Base-by-base conservation (phyloP, 495 filamentous ascomycete species). In the Hypoxylon lenormandii region DNA sequence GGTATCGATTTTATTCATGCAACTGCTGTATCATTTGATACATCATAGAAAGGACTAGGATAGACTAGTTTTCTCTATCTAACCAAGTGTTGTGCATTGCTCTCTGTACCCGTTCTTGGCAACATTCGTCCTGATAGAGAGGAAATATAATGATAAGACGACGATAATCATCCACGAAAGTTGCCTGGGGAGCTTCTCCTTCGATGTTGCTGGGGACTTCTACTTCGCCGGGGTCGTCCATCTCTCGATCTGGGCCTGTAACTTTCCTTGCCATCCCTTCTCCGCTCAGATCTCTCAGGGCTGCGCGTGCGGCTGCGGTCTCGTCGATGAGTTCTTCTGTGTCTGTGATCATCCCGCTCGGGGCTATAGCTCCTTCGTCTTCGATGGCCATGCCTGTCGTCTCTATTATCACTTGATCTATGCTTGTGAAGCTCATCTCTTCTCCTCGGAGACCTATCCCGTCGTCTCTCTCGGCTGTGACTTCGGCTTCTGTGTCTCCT, bases 401-500 rank as follows among this genome's bases (percentile, higher is more conserved):
- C 64, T 60, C 59, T 51, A 16, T 74, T 62, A 13, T 70, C 72
- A 18, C 55, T 69, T 8, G 45, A 33, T 42, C 53, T 55, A 47
- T 66, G 43, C 22, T 50, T 67, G 28, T 55, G 38, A 22, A 60
- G 33, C 7, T 59, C 72, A 26, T 68, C 46, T 45, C 63, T 59
- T 63, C 60, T 63, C 60, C 51, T 73, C 12, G 58, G 37, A 26
- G 58, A 58, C 30, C 59, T 52, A 48, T 73, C 69, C 30, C 55
- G 38, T 28, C 60, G 72, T 51, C 75, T 56, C 38, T 68, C 74
- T 50, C 70, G 64, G 45, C 76, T 80, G 30, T 64, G 67, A 47
- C 76, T 79, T 28, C 75, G 69, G 49, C 77, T 74, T 70, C 77
- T 72, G 67, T 77, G 74, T 58, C 80, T 72, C 63, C 74, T 76